Conservation (phyloP, 2,329 filamentous ascomycete species). For the Scedosporium apiospermum region DNA sequence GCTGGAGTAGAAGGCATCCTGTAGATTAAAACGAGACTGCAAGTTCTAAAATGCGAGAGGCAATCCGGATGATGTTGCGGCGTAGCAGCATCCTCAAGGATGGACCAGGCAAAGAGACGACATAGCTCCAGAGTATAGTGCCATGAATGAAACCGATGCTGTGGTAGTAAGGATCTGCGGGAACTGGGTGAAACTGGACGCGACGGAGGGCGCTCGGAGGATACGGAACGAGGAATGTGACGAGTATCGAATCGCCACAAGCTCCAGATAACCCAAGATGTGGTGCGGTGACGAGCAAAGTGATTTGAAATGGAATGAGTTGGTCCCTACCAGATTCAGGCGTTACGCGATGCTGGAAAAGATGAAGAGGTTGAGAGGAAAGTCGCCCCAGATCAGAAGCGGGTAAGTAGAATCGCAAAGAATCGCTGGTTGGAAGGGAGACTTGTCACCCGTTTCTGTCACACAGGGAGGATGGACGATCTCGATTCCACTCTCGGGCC, state of each 20-base stretch:
- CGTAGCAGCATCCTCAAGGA: constrained; percentile 1
- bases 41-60: background rate
- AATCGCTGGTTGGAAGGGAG: background rate
- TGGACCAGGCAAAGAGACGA: background rate
- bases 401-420: too few relatives aligned
- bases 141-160: background rate
- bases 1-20: background rate
- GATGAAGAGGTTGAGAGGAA: too few relatives aligned
- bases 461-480: background rate
- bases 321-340: too few relatives aligned
- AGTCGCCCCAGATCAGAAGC: too few relatives aligned
- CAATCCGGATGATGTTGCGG: background rate
- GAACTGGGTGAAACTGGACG: too few relatives aligned
- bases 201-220: background rate
- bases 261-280: background rate
- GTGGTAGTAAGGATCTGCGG: background rate
- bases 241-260: background rate
- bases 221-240: background rate
- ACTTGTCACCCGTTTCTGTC: too few relatives aligned
- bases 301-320: background rate
- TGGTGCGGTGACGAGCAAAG: background rate
- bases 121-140: background rate
- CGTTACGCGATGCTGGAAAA: too few relatives aligned
- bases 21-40: background rate
- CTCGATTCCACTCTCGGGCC: background rate